Conservation (phyloP, 495 filamentous ascomycete genomes). For the Collariella sp. region DNA sequence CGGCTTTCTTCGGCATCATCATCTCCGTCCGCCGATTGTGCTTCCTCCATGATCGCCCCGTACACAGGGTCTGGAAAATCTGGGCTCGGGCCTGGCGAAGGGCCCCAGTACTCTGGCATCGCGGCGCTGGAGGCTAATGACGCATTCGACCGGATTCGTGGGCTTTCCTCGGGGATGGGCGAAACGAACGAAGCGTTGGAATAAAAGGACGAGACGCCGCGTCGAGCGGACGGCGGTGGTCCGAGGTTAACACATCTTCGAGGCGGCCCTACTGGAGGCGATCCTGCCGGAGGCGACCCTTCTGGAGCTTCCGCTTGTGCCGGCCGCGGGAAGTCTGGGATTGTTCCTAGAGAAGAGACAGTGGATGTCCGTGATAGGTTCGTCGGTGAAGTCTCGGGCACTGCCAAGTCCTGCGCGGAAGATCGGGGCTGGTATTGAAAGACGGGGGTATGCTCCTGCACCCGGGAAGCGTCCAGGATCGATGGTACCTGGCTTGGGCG, state of each 20-base stretch:
- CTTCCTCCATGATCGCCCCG: constrained; percentile 41
- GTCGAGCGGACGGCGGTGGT: constrained; percentile 58
- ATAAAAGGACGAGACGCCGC: constrained; percentile 65
- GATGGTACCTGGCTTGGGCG: constrained; percentile 53
- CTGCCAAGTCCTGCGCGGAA: constrained; percentile 21
- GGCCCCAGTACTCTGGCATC: constrained; percentile 63
- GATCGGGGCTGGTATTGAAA: constrained; percentile 44
- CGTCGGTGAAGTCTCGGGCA: constrained; percentile 34
- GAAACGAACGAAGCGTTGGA: constrained; percentile 70
- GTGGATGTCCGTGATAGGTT: constrained; percentile 39
- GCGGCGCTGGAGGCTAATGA: constrained; percentile 77
- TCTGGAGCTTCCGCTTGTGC: constrained; percentile 23
- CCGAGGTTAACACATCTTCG: constrained; percentile 51
- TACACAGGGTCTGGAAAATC: constrained; percentile 39
- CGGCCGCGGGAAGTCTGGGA: constrained; percentile 53
- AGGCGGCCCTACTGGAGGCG: constrained; percentile 24
- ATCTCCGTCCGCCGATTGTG: constrained; percentile 26
- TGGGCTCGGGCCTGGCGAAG: constrained; percentile 35
- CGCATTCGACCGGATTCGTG: constrained; percentile 50
- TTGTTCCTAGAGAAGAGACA: constrained; percentile 49
- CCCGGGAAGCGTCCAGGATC: constrained; percentile 41
- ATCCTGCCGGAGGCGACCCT: constrained; percentile 30
- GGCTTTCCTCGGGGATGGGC: constrained; percentile 78
- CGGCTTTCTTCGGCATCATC: constrained; percentile 53
- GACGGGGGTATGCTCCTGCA: constrained; percentile 42